phyloP scores from a whole-genome alignment of 78 protist species.

The Dictyostelium brefeldianum region DNA sequence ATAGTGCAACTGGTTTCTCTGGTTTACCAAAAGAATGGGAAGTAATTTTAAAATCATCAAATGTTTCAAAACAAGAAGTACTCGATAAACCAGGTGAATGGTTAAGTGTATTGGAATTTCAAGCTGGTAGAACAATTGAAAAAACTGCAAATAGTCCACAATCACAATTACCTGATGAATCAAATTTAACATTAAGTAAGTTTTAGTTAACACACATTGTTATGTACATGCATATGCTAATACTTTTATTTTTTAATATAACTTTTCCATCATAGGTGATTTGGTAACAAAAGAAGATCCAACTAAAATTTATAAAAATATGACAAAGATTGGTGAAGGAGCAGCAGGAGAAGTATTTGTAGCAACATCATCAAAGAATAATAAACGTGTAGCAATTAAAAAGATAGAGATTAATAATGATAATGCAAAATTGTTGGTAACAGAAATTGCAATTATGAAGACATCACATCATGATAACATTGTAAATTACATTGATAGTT shows the following conservation, averaged over 20 bases:
- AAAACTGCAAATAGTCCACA: neutral
- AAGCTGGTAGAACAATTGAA: conserved; percentile 64
- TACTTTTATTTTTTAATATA: neutral
- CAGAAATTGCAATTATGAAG: conserved; percentile 88
- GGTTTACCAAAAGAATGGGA: conserved; percentile 90
- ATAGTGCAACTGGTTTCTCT: conserved; percentile 85
- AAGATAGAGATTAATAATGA: conserved; percentile 86
- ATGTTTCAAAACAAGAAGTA: conserved; percentile 77
- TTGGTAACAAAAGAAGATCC: conserved; percentile 74
- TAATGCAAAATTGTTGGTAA: conserved; percentile 79
- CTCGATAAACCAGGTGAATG: conserved; percentile 78
- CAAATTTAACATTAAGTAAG: conserved; percentile 47
- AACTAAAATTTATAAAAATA: conserved; percentile 68
- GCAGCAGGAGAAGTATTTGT: conserved; percentile 91
- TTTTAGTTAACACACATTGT: neutral
- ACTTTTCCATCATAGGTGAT: no score
- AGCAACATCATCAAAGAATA: conserved; percentile 80
- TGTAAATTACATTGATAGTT: conserved; percentile 82
- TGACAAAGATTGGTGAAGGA: conserved; percentile 88
- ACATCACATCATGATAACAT: conserved; percentile 82
- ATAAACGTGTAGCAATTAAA: conserved; percentile 85
- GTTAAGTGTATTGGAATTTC: conserved; percentile 79
- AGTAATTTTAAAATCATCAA: conserved; percentile 63
- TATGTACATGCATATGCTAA: no score
- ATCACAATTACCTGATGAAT: conserved; percentile 75